Evolutionary conservation across 75 land plant genomes (phyloP), one percentile per base, ranked within the genome.

Genomic region (Cupressus sempervirens): DNA sequence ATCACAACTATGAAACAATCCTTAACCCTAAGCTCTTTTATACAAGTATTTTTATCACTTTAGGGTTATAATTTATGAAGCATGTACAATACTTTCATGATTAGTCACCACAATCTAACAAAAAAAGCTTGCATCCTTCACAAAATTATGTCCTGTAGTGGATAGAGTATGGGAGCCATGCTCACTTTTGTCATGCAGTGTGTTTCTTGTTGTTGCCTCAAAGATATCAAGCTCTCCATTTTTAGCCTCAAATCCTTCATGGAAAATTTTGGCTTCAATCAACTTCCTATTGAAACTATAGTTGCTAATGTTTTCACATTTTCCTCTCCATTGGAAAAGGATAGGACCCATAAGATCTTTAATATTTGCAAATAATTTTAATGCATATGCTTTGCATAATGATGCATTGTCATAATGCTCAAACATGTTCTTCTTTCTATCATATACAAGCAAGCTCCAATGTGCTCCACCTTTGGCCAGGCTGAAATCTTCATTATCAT

Each of bases 361-460:
- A 3, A 96, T 90, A 32, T 87, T 85, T 10, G 83, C 77, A 38
- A 76, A 93, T 32, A 97, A 91, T 73, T 65, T 77, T 75, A 45
- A 84, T 4, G 94, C 97, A 68, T 89, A 85, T 10, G 54, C 0
- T 7, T 56, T 56, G 84, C 95, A 95, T 46, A 83, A 26, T 23
- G 92, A 92, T 54, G 45, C 58, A 86, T 96, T 97, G 67, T 97
- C 99, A 86, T 94, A 95, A 84, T 97, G 99, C 83, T 95, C 93
- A 88, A 94, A 94, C 12, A 35, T 50, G 83, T 90, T 90, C 41
- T 36, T 23, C 46, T 80, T 62, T 79, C 91, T 89, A 43, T 87
- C 34, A 86, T 90, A 97, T 32, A 91, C 94, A 83, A 97, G 91
- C 84, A 97, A 87, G 83, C 94, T 96, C 99, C 99, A 97, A 76